phyloP scores from a whole-genome alignment of 192 early-diverging fungal genomes.

The Lobosporangium transversale region DNA sequence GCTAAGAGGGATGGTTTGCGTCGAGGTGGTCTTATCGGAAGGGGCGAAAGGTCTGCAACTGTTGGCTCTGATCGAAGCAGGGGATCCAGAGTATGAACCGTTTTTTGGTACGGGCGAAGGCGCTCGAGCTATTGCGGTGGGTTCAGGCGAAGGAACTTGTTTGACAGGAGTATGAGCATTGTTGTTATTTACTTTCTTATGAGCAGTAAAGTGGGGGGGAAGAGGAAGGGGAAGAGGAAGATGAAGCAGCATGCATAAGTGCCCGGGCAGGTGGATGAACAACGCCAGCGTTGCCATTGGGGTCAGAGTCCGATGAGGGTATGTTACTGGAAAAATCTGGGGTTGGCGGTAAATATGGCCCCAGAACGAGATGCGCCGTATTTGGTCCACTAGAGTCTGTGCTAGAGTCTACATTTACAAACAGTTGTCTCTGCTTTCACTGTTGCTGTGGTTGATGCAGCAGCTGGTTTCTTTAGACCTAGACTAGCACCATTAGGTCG shows the following conservation, averaged over 20 bases:
- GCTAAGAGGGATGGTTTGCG: background rate
- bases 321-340: background rate
- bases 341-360: conserved; percentile 8
- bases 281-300: background rate
- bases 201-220: no score
- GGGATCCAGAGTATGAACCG: background rate
- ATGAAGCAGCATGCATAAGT: no score
- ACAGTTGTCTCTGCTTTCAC: background rate
- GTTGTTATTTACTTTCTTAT: no score
- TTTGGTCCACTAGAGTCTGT: background rate
- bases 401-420: background rate
- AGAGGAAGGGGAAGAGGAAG: background rate
- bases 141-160: background rate
- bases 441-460: background rate
- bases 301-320: background rate
- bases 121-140: background rate
- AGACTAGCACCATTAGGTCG: no score
- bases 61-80: background rate
- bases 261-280: background rate
- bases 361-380: conserved; percentile 8
- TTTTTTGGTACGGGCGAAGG: background rate
- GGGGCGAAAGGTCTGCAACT: no score
- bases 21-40: background rate
- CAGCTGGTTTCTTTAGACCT: no score
- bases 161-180: background rate